These are phyloP conservation scores for Bolboschoenus planiculmis DNA, from an alignment of 176 grass and related monocot genomes.

Conservation along the genomic window DNA sequence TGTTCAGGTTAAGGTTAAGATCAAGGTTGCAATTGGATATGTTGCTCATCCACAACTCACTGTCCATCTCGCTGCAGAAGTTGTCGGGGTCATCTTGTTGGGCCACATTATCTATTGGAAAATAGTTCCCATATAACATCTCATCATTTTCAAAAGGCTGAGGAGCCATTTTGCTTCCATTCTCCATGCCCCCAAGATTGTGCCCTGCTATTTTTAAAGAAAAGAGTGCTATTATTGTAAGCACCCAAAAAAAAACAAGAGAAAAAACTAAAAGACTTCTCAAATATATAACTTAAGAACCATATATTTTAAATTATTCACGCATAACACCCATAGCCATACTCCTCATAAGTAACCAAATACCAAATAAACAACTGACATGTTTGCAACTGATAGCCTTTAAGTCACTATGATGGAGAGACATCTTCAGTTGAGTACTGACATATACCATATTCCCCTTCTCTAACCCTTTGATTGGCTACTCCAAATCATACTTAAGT, in stretches of 20 bases:
- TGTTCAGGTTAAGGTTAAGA: slow-evolving; percentile 11
- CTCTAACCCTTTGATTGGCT: neutral
- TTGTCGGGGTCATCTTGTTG: neutral
- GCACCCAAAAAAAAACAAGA: neutral
- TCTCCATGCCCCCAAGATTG: slow-evolving; percentile 8
- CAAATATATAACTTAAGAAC: neutral
- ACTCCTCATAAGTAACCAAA: neutral
- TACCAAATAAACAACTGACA: neutral
- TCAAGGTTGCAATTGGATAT: slow-evolving; percentile 20
- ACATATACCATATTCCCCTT: neutral
- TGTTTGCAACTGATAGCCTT: neutral
- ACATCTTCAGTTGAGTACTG: neutral
- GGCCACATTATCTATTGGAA: neutral
- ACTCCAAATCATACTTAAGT: neutral
- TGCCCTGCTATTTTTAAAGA: neutral
- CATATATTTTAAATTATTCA: neutral
- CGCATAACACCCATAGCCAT: neutral
- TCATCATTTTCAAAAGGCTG: neutral
- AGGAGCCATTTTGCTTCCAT: neutral
- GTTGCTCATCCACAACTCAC: slow-evolving; percentile 10
- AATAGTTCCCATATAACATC: neutral
- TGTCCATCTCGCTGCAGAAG: slow-evolving; percentile 11
- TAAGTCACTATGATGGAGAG: neutral
- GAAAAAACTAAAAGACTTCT: neutral
- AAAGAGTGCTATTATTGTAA: neutral